Conservation (phyloP, 108 stramenopile species). For the Bacterosira constricta region DNA sequence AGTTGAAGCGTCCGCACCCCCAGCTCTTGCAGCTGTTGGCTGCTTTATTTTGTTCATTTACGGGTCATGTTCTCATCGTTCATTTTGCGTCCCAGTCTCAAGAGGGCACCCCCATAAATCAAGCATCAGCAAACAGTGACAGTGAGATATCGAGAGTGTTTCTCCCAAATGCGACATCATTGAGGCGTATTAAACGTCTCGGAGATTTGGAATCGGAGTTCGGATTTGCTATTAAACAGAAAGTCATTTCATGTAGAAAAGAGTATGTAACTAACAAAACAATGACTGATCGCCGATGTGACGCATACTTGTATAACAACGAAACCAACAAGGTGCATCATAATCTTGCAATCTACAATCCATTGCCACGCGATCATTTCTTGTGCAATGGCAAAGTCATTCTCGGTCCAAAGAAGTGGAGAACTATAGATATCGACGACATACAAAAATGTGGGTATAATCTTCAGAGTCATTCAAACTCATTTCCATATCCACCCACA, state of each 20-base stretch:
- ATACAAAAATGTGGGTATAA: not conserved
- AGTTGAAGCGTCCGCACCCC: no score
- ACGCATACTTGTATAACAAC: not conserved
- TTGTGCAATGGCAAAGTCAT: not conserved
- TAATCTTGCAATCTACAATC: slow-evolving; percentile 2
- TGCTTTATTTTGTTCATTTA: no score
- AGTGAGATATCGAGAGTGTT: no score
- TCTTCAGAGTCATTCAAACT: not conserved
- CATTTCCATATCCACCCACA: not conserved
- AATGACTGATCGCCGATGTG: not conserved
- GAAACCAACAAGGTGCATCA: not conserved
- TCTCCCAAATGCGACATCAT: no score
- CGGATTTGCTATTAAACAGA: not conserved
- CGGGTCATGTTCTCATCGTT: no score
- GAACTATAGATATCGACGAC: not conserved
- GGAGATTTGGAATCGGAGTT: slow-evolving; percentile 2
- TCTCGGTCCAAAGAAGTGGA: not conserved
- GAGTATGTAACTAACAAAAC: not conserved
- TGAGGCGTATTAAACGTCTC: no score
- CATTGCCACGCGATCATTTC: not conserved
- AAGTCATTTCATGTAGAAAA: not conserved
- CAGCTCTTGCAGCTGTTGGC: no score
- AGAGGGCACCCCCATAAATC: no score
- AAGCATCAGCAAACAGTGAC: no score
- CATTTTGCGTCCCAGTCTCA: no score